Evolutionary conservation across 306 rosid genomes (phyloP), one percentile per base, ranked within the genome.

Genomic region (Dalbergia cultrata): DNA sequence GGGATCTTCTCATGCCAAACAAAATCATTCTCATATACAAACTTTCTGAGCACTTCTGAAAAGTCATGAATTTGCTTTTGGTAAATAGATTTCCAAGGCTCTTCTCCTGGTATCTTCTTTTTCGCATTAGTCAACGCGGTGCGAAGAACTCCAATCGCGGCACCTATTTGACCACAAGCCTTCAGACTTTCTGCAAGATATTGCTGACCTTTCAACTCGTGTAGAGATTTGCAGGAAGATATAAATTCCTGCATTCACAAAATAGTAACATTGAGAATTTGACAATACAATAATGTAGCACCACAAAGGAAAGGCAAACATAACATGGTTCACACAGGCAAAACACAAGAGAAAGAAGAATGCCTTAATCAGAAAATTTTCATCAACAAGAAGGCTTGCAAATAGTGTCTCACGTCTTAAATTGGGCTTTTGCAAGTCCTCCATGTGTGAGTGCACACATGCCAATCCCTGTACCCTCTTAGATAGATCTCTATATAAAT

Each of bases 1-100:
- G 90, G 90, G 44, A 90, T 78, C 84, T 85, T 88, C 86, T 91
- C 87, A 22, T 43, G 87, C 98, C 93, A 93, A 26, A 93, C 83
- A 31, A 91, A 83, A 73, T 88, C 90, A n/a, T 93, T 93, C 87
- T 93, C 98, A 5, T 73, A 85, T 34, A 68, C 89, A 19, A 74
- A 72, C 83, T 90, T 93, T 84, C 90, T 84, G 50, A 91, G 94
- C 70, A 79, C 80, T 82, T 91, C 94, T 0, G 93, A 77, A 61
- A 80, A 85, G 19, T 56, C 85, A 14, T 81, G 70, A 47, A 80
- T 88, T 78, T 93, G 92, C 79, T 78, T 70, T 62, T 35, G 75
- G 57, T 88, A 78, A 52, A 76, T 70, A 16, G 86, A 66, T 80
- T 78, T 91, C 97, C 92, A 90, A 9, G 87, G 22, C 19, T 86